phyloP scores from a whole-genome alignment of 805 yeast species.

The Metschnikowia orientalis region DNA sequence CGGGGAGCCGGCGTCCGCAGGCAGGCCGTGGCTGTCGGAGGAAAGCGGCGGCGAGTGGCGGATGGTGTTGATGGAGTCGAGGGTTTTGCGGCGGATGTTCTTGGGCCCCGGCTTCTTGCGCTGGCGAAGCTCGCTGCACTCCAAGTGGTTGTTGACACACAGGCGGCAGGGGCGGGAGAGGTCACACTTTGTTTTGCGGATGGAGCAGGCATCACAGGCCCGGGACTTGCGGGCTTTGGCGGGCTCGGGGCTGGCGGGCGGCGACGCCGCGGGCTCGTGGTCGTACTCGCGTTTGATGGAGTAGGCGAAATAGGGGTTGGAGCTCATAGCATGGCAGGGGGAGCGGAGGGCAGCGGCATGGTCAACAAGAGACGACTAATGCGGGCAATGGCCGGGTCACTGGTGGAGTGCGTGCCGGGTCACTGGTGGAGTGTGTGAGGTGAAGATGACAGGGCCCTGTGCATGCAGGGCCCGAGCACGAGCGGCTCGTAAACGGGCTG shows the following conservation, averaged over 20 bases:
- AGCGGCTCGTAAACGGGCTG: constrained; percentile 1
- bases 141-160: constrained; percentile 32
- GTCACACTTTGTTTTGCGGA: constrained; percentile 39
- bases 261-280: constrained; percentile 2
- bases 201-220: constrained; percentile 43
- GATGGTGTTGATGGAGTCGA: constrained; percentile 25
- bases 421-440: constrained; percentile 4
- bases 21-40: constrained; percentile 3
- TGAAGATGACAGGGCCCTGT: neutral
- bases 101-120: constrained; percentile 43
- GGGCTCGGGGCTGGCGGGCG: constrained; percentile 7
- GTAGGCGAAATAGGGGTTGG: constrained; percentile 16
- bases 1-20: constrained; percentile 3
- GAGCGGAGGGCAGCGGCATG: neutral
- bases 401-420: constrained; percentile 6
- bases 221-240: constrained; percentile 22
- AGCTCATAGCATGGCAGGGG: constrained; percentile 4
- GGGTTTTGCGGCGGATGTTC: constrained; percentile 30
- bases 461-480: constrained; percentile 2
- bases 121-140: constrained; percentile 35
- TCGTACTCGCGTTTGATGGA: constrained; percentile 9
- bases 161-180: constrained; percentile 35
- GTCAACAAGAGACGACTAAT: no score
- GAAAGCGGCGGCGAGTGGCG: constrained; percentile 10
- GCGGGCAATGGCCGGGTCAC: constrained; percentile 7